Conservation (phyloP, 331 rosid species). For the Acacia pycnantha region DNA sequence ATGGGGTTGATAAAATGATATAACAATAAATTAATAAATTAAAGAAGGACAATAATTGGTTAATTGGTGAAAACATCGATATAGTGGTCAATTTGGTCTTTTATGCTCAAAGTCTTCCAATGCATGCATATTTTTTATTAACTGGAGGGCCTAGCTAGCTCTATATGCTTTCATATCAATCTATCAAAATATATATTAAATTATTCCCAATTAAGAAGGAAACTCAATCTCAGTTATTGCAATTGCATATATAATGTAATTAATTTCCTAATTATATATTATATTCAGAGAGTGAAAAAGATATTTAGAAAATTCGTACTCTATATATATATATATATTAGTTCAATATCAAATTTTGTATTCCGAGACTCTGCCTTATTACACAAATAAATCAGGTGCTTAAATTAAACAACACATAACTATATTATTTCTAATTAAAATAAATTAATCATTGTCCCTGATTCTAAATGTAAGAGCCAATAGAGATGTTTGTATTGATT, state of each 20-base stretch:
- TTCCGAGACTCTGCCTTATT: not conserved
- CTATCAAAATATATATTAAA: not conserved
- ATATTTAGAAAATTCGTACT: not conserved
- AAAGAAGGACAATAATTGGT: not conserved
- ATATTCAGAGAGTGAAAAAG: not conserved
- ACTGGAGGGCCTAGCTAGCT: not conserved
- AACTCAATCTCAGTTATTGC: not conserved
- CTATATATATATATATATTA: no score
- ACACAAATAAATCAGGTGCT: not conserved
- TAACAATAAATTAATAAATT: not conserved
- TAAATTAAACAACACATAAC: not conserved
- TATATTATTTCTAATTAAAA: no score
- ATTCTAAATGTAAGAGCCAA: no score
- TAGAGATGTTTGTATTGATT: no score
- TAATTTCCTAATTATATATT: not conserved
- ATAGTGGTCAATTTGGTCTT: constrained; percentile 12
- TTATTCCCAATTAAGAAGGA: not conserved
- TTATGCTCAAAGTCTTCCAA: not conserved
- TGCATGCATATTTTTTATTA: not conserved
- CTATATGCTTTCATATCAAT: not conserved
- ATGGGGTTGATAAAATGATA: not conserved
- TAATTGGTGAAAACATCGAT: not conserved
- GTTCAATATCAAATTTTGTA: no score
- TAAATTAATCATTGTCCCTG: not conserved
- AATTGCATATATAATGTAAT: not conserved